Evolutionary conservation across 345 rosid genomes (phyloP).

Genomic region (Chamaenerion angustifolium): DNA sequence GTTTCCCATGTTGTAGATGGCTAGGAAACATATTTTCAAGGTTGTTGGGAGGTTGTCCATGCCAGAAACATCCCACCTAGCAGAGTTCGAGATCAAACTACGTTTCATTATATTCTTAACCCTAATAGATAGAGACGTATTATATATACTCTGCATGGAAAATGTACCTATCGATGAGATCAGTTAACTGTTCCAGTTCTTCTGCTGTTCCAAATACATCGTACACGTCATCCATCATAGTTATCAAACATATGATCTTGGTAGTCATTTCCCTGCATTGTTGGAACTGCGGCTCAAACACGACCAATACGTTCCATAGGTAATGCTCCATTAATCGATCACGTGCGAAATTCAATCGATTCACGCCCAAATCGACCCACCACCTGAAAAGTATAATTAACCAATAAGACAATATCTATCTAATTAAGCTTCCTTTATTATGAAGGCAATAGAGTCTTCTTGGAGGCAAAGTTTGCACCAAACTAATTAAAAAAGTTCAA

Average conservation of each 20-base stretch:
- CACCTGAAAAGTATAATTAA: slow-evolving; percentile 8
- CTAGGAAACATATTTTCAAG: slow-evolving; percentile 7
- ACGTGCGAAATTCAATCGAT: slow-evolving; percentile 8
- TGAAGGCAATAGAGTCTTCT: too few species aligned
- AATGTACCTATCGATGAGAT: slow-evolving; percentile 11
- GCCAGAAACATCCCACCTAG: slow-evolving; percentile 10
- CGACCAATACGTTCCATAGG: slow-evolving; percentile 11
- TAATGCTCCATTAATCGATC: slow-evolving; percentile 14
- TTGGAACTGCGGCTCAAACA: slow-evolving; percentile 11
- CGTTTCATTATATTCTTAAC: not conserved
- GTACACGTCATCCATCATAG: slow-evolving; percentile 11
- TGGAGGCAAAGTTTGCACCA: too few species aligned
- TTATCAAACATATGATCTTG: slow-evolving; percentile 7
- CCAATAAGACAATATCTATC: too few species aligned
- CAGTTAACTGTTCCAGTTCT: slow-evolving; percentile 10
- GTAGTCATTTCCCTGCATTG: slow-evolving; percentile 6
- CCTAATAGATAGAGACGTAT: not conserved
- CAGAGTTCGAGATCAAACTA: not conserved
- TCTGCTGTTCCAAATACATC: slow-evolving; percentile 12
- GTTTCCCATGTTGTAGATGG: slow-evolving; percentile 14
- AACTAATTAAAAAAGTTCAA: too few species aligned
- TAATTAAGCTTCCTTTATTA: too few species aligned
- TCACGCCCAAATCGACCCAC: slow-evolving; percentile 18
- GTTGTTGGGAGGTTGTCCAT: slow-evolving; percentile 11
- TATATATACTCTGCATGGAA: not conserved